Evolutionary conservation across 176 grass and related monocot genomes (phyloP), one percentile per base, ranked within the genome.

Genomic region (Rhynchospora breviuscula): DNA sequence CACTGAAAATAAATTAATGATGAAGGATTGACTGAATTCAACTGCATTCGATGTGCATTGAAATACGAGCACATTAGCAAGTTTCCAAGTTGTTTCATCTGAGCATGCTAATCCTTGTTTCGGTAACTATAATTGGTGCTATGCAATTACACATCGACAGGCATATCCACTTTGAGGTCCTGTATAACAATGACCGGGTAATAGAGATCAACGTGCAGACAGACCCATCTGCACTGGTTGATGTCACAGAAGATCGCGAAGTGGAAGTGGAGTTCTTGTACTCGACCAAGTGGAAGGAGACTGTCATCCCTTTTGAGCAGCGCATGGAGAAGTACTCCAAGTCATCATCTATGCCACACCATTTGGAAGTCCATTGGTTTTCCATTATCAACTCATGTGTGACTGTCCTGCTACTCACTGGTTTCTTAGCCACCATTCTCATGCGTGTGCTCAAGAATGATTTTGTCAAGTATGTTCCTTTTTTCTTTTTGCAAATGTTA

Each of bases 321-420:
- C 92, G 95, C 78, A 98, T 98, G 95, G 95, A 98, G 86, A 98
- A 98, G 79, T 98, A 98, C 65, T 98, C 95, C 11, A 91, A 90
- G 53, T 91, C 90, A 53, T 98, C 92, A 78, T 91, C 87, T 74
- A 61, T 90, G 69, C 92, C 89, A 3, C 95, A 93, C 77, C 95
- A 98, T 81, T 79, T 98, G 79, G 90, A 98, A 85, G 93, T 98
- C 48, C 95, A 98, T 85, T 98, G 95, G 95, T 98, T 98, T 67
- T 98, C 95, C 0, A 98, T 98, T 40, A 98, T 98, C 67, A 98
- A 98, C 79, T 98, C 95, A 12, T 98, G 95, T 59, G 95, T 98
- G 13, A 98, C 95, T 0, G 95, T 94, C 79, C 89, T 98, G 18
- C 84, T 98, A 22, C 80, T 98, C 15, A 98, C 92, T 67, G 95